phyloP scores from a whole-genome alignment of 2,329 filamentous ascomycete genomes.

The Leptographium radiaticola region DNA sequence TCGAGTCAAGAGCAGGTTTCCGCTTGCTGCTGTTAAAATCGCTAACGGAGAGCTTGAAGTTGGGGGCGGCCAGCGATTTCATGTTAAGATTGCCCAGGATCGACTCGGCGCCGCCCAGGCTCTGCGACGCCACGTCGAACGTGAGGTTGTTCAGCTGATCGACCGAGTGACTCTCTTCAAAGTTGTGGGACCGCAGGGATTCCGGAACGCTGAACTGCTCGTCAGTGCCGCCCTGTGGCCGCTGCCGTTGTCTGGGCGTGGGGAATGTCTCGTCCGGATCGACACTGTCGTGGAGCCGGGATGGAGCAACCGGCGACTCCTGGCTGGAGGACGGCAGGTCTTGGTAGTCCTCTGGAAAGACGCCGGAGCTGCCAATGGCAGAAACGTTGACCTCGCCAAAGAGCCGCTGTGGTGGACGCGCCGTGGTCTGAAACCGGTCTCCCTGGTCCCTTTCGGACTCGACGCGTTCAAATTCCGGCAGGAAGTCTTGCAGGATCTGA shows the following conservation, averaged over 20 bases:
- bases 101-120: constrained; percentile 36
- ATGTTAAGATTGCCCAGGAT: constrained; percentile 30
- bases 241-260: constrained; percentile 6
- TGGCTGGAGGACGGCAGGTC: constrained; percentile 29
- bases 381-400: constrained; percentile 45
- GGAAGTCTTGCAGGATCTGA: constrained; percentile 17
- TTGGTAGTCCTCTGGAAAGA: constrained; percentile 32
- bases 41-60: constrained; percentile 12
- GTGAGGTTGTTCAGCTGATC: constrained; percentile 39
- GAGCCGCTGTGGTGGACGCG: constrained; percentile 21
- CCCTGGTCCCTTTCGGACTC: constrained; percentile 4
- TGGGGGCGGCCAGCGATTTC: constrained; percentile 21
- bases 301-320: constrained; percentile 15
- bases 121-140: constrained; percentile 41
- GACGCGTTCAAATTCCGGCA: constrained; percentile 8
- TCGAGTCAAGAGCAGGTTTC: constrained; percentile 36
- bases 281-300: constrained; percentile 32
- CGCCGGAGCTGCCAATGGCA: constrained; percentile 39
- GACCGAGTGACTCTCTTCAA: constrained; percentile 24
- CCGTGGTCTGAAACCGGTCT: constrained; percentile 8
- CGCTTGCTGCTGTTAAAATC: constrained; percentile 39
- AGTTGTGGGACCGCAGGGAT: constrained; percentile 11
- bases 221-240: constrained; percentile 1
- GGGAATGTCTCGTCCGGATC: constrained; percentile 25
- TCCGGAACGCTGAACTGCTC: constrained; percentile 9